These are phyloP conservation scores for Penicillium crystallinum DNA, from an alignment of 495 filamentous ascomycete species.

Conservation along the genomic window DNA sequence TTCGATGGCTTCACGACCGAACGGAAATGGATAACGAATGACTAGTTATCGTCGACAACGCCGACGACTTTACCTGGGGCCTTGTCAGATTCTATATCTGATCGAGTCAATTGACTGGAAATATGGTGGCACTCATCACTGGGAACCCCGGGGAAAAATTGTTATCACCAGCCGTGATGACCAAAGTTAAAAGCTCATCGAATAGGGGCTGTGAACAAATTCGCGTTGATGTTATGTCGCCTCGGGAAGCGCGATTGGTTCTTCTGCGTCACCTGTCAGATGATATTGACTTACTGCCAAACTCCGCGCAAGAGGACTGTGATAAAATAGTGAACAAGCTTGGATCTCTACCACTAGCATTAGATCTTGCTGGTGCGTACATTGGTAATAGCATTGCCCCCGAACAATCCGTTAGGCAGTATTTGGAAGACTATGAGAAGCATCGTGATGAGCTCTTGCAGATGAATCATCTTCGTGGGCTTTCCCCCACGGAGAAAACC, in stretches of 20 bases:
- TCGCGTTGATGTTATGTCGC: background rate
- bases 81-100: too few relatives aligned
- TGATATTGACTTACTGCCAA: background rate
- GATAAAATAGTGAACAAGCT: background rate
- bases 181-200: background rate
- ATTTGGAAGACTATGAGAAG: background rate
- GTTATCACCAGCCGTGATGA: background rate
- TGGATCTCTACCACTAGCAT: background rate
- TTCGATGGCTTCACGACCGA: background rate
- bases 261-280: background rate
- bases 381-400: background rate
- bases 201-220: background rate
- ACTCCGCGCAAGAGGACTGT: background rate
- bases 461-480: background rate
- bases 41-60: background rate
- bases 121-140: too few relatives aligned
- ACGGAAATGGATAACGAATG: background rate
- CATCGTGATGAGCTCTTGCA: background rate
- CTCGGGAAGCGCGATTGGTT: background rate
- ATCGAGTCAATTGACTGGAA: too few relatives aligned
- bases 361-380: background rate
- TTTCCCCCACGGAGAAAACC: background rate
- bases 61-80: background rate
- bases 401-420: background rate
- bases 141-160: background rate